A percentile compares a stretch with the other conserved stretches of the same genome.
These are phyloP conservation scores for Chrysanthemum makinoi DNA, from an alignment of 129 eudicot genomes.

Conservation along the genomic window DNA sequence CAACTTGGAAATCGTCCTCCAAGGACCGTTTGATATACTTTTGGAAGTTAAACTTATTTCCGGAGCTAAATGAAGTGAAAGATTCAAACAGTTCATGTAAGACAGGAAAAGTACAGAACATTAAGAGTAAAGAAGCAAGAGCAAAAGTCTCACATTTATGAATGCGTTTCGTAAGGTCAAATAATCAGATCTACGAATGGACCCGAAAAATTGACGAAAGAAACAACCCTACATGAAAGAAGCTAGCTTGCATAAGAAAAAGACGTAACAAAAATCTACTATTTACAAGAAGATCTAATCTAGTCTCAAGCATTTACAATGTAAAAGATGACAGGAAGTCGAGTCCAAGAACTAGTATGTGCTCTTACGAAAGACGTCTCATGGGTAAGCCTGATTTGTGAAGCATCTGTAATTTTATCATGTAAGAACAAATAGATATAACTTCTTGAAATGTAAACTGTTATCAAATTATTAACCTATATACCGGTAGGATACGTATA, in stretches of 20 bases:
- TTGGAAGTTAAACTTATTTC: constrained; percentile 80
- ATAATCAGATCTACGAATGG: constrained; percentile 79
- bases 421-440: too few species aligned
- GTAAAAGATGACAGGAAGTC: constrained; percentile 54
- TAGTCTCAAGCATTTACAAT: too few species aligned
- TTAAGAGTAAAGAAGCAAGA: not conserved
- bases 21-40: constrained; percentile 87
- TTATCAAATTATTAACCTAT: too few species aligned
- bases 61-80: constrained; percentile 79
- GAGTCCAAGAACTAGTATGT: constrained; percentile 71
- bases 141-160: constrained; percentile 54
- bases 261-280: constrained; percentile 1
- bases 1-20: constrained; percentile 83
- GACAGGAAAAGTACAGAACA: not conserved
- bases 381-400: constrained; percentile 73
- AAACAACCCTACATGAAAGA: constrained; percentile 69
- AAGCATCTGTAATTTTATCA: constrained; percentile 49
- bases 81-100: not conserved
- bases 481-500: not conserved
- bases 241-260: not conserved
- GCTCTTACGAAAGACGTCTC: constrained; percentile 87
- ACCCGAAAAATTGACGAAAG: constrained; percentile 70
- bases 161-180: constrained; percentile 82
- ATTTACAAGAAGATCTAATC: not conserved
- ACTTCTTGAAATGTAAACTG: too few species aligned